Percentiles rank a stretch among this genome's conserved stretches.
phyloP scores from a whole-genome alignment of 148 eudicot species.

The Rhododendron ovatum region DNA sequence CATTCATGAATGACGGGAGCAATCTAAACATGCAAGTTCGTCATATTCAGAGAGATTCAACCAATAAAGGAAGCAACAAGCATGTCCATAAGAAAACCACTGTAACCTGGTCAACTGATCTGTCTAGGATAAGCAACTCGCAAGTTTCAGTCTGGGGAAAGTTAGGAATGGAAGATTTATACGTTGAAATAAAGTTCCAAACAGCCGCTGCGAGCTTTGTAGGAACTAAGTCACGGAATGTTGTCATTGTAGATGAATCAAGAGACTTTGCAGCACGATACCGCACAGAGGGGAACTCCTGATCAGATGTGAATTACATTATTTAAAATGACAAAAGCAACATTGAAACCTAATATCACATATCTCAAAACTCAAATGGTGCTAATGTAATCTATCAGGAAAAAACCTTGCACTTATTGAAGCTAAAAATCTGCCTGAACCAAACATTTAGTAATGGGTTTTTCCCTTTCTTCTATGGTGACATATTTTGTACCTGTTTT shows the following conservation, averaged over 20 bases:
- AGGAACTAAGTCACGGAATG: conserved; percentile 54
- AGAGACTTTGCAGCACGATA: conserved; percentile 54
- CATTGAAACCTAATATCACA: not conserved
- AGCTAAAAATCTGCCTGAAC: not conserved
- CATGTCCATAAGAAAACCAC: not conserved
- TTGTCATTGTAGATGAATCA: conserved; percentile 32
- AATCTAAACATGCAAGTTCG: conserved; percentile 43
- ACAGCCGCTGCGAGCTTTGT: conserved; percentile 79
- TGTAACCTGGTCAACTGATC: conserved; percentile 86
- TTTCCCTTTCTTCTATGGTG: not conserved
- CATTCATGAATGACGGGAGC: conserved; percentile 99
- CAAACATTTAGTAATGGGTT: not conserved
- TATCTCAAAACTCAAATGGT: not conserved
- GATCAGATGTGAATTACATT: conserved; percentile 14
- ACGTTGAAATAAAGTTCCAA: conserved; percentile 57
- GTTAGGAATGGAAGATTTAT: conserved; percentile 65
- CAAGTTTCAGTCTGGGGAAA: conserved; percentile 91
- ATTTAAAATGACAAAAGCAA: not conserved
- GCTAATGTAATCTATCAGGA: not conserved
- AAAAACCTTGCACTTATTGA: not conserved
- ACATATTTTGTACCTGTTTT: not conserved
- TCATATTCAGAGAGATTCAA: conserved; percentile 12
- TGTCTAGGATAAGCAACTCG: conserved; percentile 83
- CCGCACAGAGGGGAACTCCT: conserved; percentile 87
- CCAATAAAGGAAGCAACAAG: conserved; percentile 8